Percentiles rank a stretch among this genome's conserved stretches.
Evolutionary conservation across 805 yeast species (phyloP).

Genomic region (Ogataea henricii): DNA sequence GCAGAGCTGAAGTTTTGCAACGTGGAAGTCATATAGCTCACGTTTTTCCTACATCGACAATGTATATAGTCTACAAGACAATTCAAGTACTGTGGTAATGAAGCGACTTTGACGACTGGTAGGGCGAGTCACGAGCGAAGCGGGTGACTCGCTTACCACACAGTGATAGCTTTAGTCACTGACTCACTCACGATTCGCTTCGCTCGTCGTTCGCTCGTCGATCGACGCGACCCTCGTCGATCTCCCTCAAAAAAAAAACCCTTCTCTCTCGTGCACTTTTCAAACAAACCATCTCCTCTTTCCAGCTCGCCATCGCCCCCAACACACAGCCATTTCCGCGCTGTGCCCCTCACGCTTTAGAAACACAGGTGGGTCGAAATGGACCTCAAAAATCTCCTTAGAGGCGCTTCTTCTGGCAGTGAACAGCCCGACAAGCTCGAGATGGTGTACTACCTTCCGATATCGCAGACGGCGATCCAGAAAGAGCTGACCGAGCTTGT

Average conservation of each 20-base stretch:
- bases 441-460: conserved; percentile 40
- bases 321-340: too few relatives aligned
- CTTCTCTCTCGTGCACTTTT: too few relatives aligned
- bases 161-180: too few relatives aligned
- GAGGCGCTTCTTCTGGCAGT: background rate
- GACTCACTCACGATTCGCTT: background rate
- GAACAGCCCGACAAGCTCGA: conserved; percentile 7
- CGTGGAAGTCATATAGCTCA: too few relatives aligned
- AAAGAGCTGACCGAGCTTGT: conserved; percentile 45
- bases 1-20: too few relatives aligned
- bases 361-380: background rate
- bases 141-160: background rate
- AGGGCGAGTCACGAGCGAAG: background rate
- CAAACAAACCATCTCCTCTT: background rate
- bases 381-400: conserved; percentile 9
- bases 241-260: background rate
- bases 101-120: too few relatives aligned
- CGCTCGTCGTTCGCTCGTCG: background rate
- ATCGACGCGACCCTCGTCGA: background rate
- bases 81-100: too few relatives aligned
- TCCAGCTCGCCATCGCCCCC: background rate
- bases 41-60: too few relatives aligned
- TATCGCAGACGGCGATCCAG: conserved; percentile 46
- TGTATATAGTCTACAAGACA: too few relatives aligned
- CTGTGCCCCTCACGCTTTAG: too few relatives aligned